Percentiles rank a stretch among this genome's conserved stretches.
phyloP scores from a whole-genome alignment of 2,329 filamentous ascomycete species.

The Alternaria longipes region DNA sequence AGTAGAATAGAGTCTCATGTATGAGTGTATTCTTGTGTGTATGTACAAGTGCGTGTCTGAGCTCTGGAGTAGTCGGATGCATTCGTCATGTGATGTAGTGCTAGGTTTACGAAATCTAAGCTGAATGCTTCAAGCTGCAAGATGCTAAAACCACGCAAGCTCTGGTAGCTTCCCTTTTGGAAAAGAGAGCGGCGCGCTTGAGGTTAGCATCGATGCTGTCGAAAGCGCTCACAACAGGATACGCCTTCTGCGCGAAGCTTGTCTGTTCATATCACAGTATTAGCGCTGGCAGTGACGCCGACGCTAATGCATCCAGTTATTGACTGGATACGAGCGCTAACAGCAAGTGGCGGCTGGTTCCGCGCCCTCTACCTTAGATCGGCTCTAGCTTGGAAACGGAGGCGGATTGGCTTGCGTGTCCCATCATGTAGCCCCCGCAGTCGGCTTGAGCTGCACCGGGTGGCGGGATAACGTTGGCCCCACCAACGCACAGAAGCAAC shows the following conservation, averaged over 20 bases:
- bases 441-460: background rate
- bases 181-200: background rate
- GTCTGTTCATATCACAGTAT: background rate
- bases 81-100: too few species aligned
- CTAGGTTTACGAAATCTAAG: too few species aligned
- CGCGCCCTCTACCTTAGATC: background rate
- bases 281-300: background rate
- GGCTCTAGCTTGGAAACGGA: background rate
- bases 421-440: background rate
- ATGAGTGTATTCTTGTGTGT: too few species aligned
- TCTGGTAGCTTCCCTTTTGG: background rate
- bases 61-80: too few species aligned
- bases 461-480: background rate
- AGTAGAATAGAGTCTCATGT: too few species aligned
- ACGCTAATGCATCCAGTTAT: conserved; percentile 1
- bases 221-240: background rate
- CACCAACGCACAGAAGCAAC: background rate
- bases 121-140: too few species aligned
- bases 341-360: background rate
- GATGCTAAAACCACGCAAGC: background rate
- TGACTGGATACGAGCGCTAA: too few species aligned
- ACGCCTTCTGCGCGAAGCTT: background rate
- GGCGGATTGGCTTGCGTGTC: background rate
- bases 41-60: too few species aligned
- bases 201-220: background rate